Evolutionary conservation across 208 protist species (phyloP), one percentile per base, ranked within the genome.

Genomic region (Cochliopodium minus): DNA sequence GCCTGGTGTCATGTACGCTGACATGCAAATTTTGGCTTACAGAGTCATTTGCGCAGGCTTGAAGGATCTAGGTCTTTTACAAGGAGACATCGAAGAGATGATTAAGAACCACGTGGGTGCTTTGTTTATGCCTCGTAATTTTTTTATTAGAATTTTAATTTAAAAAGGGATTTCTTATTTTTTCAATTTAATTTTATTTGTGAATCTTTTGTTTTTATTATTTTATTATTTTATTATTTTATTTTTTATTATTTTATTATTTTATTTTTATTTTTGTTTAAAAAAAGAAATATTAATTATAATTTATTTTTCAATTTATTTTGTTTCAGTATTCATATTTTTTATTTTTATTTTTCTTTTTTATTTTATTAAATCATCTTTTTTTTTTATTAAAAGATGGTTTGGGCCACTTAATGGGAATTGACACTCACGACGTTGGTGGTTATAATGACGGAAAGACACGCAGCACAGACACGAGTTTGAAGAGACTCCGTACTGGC

Each of bases 71-170:
- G 77, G 71, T n/a, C 63, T 94, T 22, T 70, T 95, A 1, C 59
- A 59, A 5, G 85, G 78, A 29, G 72, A 75, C 28, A 71, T 91
- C 23, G 86, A 95, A 6, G 77, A 83, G 48, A 71, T 96, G 43
- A 81, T 95, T 71, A 15, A 84, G 49, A 73, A 81, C 43, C 65
- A 87, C 35, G 64, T 95, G 13, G 88, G 82, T 65, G 73, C 84
- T 49, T 67, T 87, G 39, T 96, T 97, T 69, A 86, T 95, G 64
- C 90, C 91, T 23, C 90, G 95, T 66, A 91, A 91, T 29, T 38
- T 38, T 33, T 13, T 45, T 26, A 4, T 5, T 25, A 9, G 51
- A 34, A 43, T 36, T 28, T 54, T 47, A 17, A 30, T 57, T 52
- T 9, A n/a, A 13, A 29, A 5, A 45, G n/a, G 4, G 35, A 5